Percentiles rank a stretch among this genome's conserved stretches.
Conservation (phyloP, 768 basidiomycete species). For the Podaxis sp. region DNA sequence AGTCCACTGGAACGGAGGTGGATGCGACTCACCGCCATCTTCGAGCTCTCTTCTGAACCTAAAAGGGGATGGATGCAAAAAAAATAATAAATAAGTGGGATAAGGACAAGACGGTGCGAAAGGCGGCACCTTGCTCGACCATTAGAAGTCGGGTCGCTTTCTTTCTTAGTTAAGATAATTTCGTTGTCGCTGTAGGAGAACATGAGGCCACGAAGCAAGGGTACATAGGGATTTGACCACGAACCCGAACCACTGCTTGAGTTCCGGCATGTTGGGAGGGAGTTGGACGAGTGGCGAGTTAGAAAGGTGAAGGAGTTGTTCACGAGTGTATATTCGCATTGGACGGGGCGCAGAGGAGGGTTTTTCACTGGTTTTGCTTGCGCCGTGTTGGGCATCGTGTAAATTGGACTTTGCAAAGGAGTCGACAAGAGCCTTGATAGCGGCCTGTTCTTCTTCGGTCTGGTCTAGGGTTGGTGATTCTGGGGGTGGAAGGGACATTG, state of each 20-base stretch:
- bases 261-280: slow-evolving; percentile 74
- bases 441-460: slow-evolving; percentile 15
- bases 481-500: slow-evolving; percentile 22
- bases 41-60: slow-evolving; percentile 80
- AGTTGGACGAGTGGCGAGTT: slow-evolving; percentile 73
- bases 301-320: slow-evolving; percentile 64
- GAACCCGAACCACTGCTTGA: slow-evolving; percentile 90
- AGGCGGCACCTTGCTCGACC: slow-evolving; percentile 50
- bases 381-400: slow-evolving; percentile 2
- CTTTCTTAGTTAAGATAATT: slow-evolving; percentile 64
- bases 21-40: slow-evolving; percentile 54
- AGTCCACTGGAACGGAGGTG: background rate
- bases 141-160: slow-evolving; percentile 56
- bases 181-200: slow-evolving; percentile 56
- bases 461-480: slow-evolving; percentile 13
- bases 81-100: slow-evolving; percentile 14
- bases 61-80: slow-evolving; percentile 16
- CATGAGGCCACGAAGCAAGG: slow-evolving; percentile 25
- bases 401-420: slow-evolving; percentile 17
- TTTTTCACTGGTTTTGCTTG: slow-evolving; percentile 2
- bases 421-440: slow-evolving; percentile 20
- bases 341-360: slow-evolving; percentile 32
- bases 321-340: slow-evolving; percentile 66
- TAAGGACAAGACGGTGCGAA: background rate
- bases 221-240: slow-evolving; percentile 23